Conservation (phyloP, 306 rosid species). For the Vigna radiata region DNA sequence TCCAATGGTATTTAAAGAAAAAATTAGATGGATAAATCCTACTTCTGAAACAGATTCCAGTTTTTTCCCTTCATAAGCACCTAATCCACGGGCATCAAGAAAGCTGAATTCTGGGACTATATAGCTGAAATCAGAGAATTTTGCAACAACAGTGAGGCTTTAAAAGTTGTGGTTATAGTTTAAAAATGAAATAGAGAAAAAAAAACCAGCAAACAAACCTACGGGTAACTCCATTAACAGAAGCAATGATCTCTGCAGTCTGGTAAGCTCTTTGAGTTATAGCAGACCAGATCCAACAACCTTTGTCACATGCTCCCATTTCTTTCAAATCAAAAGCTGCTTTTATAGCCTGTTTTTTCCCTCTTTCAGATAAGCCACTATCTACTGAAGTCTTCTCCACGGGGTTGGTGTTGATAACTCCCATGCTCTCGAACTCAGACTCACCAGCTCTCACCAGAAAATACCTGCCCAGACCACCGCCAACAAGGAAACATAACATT, state of each 20-base stretch:
- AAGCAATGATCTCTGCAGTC: constrained; percentile 90
- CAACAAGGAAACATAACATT: not conserved
- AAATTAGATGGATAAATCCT: constrained; percentile 42
- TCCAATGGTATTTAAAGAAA: not conserved
- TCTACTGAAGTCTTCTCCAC: constrained; percentile 90
- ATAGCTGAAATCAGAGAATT: constrained; percentile 63
- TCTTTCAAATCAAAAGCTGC: constrained; percentile 81
- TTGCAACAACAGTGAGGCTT: constrained; percentile 13
- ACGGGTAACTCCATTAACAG: constrained; percentile 74
- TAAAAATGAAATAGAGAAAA: not conserved
- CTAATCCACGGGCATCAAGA: constrained; percentile 91
- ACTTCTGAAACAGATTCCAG: constrained; percentile 82
- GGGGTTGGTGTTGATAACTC: constrained; percentile 86
- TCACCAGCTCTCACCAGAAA: constrained; percentile 94
- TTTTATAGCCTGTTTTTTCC: constrained; percentile 72
- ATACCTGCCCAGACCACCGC: constrained; percentile 60
- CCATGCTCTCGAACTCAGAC: constrained; percentile 84
- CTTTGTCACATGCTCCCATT: constrained; percentile 82
- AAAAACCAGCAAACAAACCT: constrained; percentile 50
- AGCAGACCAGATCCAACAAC: constrained; percentile 98
- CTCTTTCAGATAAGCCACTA: constrained; percentile 79
- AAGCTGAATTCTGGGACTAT: constrained; percentile 96
- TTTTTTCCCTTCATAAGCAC: constrained; percentile 87
- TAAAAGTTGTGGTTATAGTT: not conserved
- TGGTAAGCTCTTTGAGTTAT: constrained; percentile 97